Base-by-base conservation (phyloP, 2,329 filamentous ascomycete species). In the Apiospora pterosperma region DNA sequence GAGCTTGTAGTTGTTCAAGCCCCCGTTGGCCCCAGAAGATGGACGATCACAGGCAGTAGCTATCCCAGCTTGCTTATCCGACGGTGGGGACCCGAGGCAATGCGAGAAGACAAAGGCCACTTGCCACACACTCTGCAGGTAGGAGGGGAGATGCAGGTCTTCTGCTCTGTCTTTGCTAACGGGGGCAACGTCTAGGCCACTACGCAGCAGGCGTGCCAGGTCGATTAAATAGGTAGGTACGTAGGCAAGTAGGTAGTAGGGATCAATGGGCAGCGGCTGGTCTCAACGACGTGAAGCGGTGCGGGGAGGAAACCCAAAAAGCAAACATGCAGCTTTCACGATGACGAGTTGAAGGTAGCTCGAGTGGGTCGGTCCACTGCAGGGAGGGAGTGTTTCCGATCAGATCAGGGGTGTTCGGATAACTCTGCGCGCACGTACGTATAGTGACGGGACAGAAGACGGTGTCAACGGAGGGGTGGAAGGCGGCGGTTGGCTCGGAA, bases 1-100 rank as follows among this genome's bases (percentile, higher is more conserved):
- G 60, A 21, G 44, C 34, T 59, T 61, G 61, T 64, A 60, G 62
- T 34, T 52, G 62, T 21, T 58, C 55, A 28, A 36, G 41, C 44
- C n/a, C 28, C 48, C 48, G 48, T 55, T 34, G 48, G 48, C 7
- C 16, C 48, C 48, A 34, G 19, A 10, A 34, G 28, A 34, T 55
- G 48, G 16, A 34, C 21, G 7, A 61, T 41, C 59, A 31, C 59
- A 38, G 28, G 48, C 48, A 55, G 12, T 28, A 55, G 28, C 28
- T 48, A 48, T 48, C 48, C 48, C 48, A 34, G 16, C 25, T 34
- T n/a, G 25, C 28, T 55, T 10, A 31, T 55, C 25, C 48, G 25
- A 34, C 48, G 28, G 48, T 55, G 48, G 48, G 48, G 48, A 8
- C 16, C 48, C 28, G 48, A 55, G 48, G 48, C 48, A 55, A 34